Evolutionary conservation across 2,329 filamentous ascomycete species (phyloP).

Genomic region (Septoria linicola): DNA sequence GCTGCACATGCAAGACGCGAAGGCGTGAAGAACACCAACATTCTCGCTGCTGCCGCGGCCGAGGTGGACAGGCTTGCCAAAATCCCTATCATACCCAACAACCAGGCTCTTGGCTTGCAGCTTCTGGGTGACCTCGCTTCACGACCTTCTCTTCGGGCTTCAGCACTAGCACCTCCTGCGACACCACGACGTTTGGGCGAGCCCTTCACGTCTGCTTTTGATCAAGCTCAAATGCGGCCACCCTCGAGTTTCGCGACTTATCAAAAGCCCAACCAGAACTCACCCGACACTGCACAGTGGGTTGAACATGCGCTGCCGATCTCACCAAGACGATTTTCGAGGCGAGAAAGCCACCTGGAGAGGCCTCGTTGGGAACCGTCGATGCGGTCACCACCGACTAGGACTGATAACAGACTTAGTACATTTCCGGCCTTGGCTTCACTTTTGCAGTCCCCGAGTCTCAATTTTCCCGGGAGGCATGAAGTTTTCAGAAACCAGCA

Average conservation of each 20-base stretch:
- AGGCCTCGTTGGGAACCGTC: constrained; percentile 4
- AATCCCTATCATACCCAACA: constrained; percentile 36
- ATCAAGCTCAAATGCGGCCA: constrained; percentile 18
- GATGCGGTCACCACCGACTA: constrained; percentile 11
- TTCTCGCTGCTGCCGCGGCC: constrained; percentile 39
- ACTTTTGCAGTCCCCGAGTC: background rate
- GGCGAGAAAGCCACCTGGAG: constrained; percentile 4
- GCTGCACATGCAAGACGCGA: constrained; percentile 42
- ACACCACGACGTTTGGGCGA: constrained; percentile 10
- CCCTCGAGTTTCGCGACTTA: background rate
- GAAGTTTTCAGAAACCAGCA: constrained; percentile 7
- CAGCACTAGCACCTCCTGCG: constrained; percentile 4
- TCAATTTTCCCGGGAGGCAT: constrained; percentile 2
- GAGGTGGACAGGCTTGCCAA: constrained; percentile 31
- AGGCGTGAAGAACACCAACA: constrained; percentile 35
- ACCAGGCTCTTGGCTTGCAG: constrained; percentile 43
- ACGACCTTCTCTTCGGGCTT: constrained; percentile 24
- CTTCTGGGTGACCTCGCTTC: constrained; percentile 32
- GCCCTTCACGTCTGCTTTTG: background rate
- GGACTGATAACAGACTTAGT: constrained; percentile 2
- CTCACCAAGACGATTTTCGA: constrained; percentile 1
- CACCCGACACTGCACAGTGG: constrained; percentile 8
- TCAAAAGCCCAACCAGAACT: constrained; percentile 1
- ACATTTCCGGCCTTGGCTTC: background rate
- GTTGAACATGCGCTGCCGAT: constrained; percentile 10